Base-by-base conservation (phyloP, 1,139 yeast species). In the Trichomonascaceae sp. region DNA sequence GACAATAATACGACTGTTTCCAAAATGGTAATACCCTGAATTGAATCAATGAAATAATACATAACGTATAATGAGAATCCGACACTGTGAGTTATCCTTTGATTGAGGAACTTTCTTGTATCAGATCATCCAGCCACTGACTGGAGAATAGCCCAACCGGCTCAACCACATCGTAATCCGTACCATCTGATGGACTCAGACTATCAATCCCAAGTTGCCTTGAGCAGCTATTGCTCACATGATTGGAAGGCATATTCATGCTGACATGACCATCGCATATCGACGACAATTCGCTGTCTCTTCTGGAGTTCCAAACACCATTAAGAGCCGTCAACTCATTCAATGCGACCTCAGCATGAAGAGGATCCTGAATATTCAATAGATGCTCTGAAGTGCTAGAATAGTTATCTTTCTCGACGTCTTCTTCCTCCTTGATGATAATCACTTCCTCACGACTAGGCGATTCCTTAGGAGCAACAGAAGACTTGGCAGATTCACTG, bases 1-100 rank as follows among this genome's bases (percentile, higher is more conserved):
- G 72, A 60, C 69, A 20, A 55, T 73, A 3, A 66, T 72, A 45
- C 64, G 70, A 49, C 54, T 71, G 43, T 69, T 73, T 51, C 75
- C 75, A 7, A 73, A 73, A 57, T 73, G 75, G 74, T 70, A 45
- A 44, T 2, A 13, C 12, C 15, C 19, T 19, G 50, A 50, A 10
- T 10, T 12, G 1, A 30, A 46, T n/a, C 24, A 46, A 39, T 15
- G 41, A 32, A 32, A 32, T 22, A 22, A 36, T 36, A 36, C 41
- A 36, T 36, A 36, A n/a, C 15, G 17, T 36, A 36, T 36, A 36
- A 36, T 13, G 41, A 36, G 13, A 32, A 12, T 10, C 38, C 15
- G 38, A 32, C 9, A 8, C 15, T 32, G 3, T 22, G 32, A 27
- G 10, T 13, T 15, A 36, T 13, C 41, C 41, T 13, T 36, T 36